A percentile compares a stretch with the other conserved stretches of the same genome.
Evolutionary conservation across 2,329 filamentous ascomycete species (phyloP).

Genomic region (Didymosphaeria variabile): DNA sequence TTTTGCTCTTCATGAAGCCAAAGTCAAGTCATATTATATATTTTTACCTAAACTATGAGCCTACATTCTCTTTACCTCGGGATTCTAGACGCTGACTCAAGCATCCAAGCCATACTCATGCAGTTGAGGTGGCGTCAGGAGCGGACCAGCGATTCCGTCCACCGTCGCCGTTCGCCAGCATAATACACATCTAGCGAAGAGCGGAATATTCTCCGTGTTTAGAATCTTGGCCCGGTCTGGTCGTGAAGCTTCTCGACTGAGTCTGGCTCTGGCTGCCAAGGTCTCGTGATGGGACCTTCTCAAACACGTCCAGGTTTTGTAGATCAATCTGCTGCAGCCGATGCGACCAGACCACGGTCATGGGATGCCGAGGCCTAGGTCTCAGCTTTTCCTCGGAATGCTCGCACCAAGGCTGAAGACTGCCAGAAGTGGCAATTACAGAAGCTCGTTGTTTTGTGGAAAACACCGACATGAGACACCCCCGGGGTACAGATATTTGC

Average conservation of each 20-base stretch:
- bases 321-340: background rate
- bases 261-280: background rate
- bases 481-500: background rate
- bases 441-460: background rate
- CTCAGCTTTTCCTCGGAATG: background rate
- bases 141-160: background rate
- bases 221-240: background rate
- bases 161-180: background rate
- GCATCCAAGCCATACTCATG: background rate
- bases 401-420: background rate
- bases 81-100: too few relatives aligned
- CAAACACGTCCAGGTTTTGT: background rate
- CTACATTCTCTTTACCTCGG: too few relatives aligned
- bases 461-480: background rate
- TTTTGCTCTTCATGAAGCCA: too few relatives aligned
- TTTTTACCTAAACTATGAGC: too few relatives aligned
- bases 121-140: background rate
- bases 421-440: background rate
- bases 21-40: too few relatives aligned
- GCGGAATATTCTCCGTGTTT: background rate
- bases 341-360: too few relatives aligned
- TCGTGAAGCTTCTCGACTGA: background rate
- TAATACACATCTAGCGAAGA: background rate
- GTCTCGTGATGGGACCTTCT: background rate
- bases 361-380: background rate